Percentiles rank a stretch among this genome's conserved stretches.
Conservation (phyloP, 768 basidiomycete species). For the Russula brevipes region DNA sequence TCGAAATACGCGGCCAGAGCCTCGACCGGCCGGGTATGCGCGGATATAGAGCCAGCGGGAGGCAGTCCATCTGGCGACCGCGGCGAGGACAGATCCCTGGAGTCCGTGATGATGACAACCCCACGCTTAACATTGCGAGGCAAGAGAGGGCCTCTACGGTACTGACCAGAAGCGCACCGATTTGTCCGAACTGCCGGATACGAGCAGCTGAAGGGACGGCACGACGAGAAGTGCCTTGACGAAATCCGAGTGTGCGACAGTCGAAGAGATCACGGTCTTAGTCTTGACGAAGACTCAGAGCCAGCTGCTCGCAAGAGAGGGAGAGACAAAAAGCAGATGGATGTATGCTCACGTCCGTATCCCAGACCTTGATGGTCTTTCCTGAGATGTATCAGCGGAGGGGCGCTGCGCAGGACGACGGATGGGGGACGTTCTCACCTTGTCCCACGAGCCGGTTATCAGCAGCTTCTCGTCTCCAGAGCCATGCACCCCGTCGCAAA, state of each 20-base stretch:
- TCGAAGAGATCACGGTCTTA: slow-evolving; percentile 63
- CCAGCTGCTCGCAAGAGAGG: background rate
- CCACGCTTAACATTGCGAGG: background rate
- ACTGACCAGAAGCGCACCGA: slow-evolving; percentile 79
- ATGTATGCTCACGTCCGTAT: slow-evolving; percentile 54
- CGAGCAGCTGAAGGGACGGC: slow-evolving; percentile 56
- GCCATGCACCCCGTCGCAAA: slow-evolving; percentile 44
- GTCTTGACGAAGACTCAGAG: slow-evolving; percentile 43
- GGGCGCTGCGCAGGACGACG: background rate
- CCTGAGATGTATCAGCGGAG: slow-evolving; percentile 19
- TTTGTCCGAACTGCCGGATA: slow-evolving; percentile 91
- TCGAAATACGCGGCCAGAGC: slow-evolving; percentile 52
- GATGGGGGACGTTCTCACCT: slow-evolving; percentile 36
- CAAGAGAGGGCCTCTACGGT: background rate
- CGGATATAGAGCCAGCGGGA: slow-evolving; percentile 64
- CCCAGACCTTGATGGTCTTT: slow-evolving; percentile 86
- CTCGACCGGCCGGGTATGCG: slow-evolving; percentile 86
- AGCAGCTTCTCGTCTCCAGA: slow-evolving; percentile 48
- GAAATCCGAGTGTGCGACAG: slow-evolving; percentile 81
- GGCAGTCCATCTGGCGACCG: slow-evolving; percentile 39
- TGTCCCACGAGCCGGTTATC: slow-evolving; percentile 94
- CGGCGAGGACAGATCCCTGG: slow-evolving; percentile 61
- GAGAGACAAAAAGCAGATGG: background rate
- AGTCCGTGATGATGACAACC: background rate
- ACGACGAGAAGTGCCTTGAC: slow-evolving; percentile 79